Evolutionary conservation across 2,329 filamentous ascomycete species (phyloP), one percentile per base, ranked within the genome.

Genomic region (Thelonectria discophora): DNA sequence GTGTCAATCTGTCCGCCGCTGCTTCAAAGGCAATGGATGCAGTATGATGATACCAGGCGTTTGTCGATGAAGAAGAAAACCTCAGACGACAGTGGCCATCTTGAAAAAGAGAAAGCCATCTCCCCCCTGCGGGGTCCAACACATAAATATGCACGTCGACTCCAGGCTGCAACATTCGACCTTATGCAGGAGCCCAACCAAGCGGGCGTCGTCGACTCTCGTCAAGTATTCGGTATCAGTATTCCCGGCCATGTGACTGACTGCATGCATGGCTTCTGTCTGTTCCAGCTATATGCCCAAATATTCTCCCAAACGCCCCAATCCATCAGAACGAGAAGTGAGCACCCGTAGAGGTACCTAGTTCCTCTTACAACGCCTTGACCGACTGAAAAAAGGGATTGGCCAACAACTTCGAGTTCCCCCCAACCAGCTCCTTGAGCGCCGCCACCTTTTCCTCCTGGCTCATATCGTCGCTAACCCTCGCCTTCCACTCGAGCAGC

Each of bases 401-500:
- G 7, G 79, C 81, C 47, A 85, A 72, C 61, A 90, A 69, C 73
- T 86, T 88, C 70, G 89, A 82, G 74, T 97, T 90, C 2, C 81
- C 86, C 68, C 84, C 85, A 3, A 98, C 92, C 69, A 98, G 77
- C 69, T 94, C 91, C 75, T 87, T 90, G 85, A 98, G 88, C 69
- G 88, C 85, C 65, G 84, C 82, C 8, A 94, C 86, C 82, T 95
- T 94, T 75, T 96, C 89, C 67, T 91, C 89, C 69, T 88, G 88
- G 59, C 80, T 88, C 82, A 93, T 81, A 4, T 81, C 76, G 30
- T 83, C 86, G 1, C 77, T 80, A 11, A 88, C 86, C 74, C 94
- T 89, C 54, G 87, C 84, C 82, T 97, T 97, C 95, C 95, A 99
- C 75, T 88, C 86, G 42, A 90, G 79, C 60, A 99, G 79, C 73